Evolutionary conservation across 306 rosid genomes (phyloP).

Genomic region (Lathyrus sativus): DNA sequence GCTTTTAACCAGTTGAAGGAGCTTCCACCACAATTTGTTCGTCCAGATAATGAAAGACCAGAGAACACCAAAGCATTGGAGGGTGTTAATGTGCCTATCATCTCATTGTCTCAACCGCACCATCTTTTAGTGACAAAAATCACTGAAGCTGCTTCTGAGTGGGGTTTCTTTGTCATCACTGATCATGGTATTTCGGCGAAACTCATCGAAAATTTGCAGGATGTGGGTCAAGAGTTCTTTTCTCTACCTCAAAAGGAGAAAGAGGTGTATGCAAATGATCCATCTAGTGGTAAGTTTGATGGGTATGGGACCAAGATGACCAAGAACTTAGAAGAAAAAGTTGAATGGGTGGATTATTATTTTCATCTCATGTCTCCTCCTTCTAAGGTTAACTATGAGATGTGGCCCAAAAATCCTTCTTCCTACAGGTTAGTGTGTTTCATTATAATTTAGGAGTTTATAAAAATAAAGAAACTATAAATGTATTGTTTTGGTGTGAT

Average conservation of each 20-base stretch:
- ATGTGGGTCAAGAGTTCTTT: constrained; percentile 57
- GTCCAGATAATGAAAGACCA: constrained; percentile 40
- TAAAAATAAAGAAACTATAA: too few species aligned
- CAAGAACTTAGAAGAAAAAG: constrained; percentile 52
- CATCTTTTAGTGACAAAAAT: constrained; percentile 34
- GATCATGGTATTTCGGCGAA: constrained; percentile 54
- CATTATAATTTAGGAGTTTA: background rate
- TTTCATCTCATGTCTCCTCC: constrained; percentile 61
- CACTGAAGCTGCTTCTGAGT: constrained; percentile 38
- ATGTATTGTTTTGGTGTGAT: too few species aligned
- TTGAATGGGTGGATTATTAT: constrained; percentile 74
- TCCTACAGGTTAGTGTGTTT: constrained; percentile 48
- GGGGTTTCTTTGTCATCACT: constrained; percentile 61
- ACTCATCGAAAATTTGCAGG: constrained; percentile 49
- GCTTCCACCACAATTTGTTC: constrained; percentile 43
- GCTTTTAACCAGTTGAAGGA: constrained; percentile 22
- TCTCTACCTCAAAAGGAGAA: constrained; percentile 56
- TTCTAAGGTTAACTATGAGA: constrained; percentile 45
- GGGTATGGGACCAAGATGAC: constrained; percentile 75
- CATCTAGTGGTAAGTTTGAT: constrained; percentile 52
- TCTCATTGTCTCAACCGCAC: constrained; percentile 38
- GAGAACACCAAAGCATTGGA: constrained; percentile 42
- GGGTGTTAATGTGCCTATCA: constrained; percentile 40
- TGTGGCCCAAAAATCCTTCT: constrained; percentile 59
- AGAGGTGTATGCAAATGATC: constrained; percentile 63